phyloP scores from a whole-genome alignment of 345 rosid species.

The Conringia planisiliqua region DNA sequence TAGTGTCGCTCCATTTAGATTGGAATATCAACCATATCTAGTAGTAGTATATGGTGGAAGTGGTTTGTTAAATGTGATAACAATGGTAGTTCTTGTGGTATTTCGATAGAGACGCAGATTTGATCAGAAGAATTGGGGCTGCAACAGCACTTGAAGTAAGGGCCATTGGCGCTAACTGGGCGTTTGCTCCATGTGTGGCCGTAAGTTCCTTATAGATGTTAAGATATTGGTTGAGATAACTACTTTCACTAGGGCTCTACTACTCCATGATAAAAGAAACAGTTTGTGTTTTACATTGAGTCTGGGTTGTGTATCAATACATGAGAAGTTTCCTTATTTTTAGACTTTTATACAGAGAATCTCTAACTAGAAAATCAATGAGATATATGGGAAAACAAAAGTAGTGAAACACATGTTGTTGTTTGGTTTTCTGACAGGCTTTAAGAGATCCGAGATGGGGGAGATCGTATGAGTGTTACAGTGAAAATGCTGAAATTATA shows the following conservation, averaged over 20 bases:
- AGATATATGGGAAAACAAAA: background rate
- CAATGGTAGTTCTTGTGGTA: background rate
- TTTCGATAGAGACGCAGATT: constrained; percentile 56
- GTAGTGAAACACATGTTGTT: background rate
- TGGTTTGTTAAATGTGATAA: background rate
- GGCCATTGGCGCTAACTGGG: constrained; percentile 80
- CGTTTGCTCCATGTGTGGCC: constrained; percentile 86
- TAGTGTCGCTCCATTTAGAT: background rate
- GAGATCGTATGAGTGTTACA: constrained; percentile 76
- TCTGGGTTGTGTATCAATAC: background rate
- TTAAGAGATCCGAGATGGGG: constrained; percentile 91
- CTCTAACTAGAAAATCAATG: no score
- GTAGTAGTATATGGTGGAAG: background rate
- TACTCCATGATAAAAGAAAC: background rate
- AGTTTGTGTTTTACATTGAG: no score
- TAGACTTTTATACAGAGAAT: no score
- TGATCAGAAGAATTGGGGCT: constrained; percentile 61
- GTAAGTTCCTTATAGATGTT: constrained; percentile 44
- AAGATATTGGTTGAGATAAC: background rate
- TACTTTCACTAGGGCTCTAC: background rate
- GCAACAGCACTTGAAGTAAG: constrained; percentile 94
- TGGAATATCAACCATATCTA: background rate
- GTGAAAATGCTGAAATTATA: constrained; percentile 58
- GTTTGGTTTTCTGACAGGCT: background rate
- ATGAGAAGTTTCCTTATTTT: no score